phyloP scores from a whole-genome alignment of 345 rosid species.

The Leavenworthia alabamica region DNA sequence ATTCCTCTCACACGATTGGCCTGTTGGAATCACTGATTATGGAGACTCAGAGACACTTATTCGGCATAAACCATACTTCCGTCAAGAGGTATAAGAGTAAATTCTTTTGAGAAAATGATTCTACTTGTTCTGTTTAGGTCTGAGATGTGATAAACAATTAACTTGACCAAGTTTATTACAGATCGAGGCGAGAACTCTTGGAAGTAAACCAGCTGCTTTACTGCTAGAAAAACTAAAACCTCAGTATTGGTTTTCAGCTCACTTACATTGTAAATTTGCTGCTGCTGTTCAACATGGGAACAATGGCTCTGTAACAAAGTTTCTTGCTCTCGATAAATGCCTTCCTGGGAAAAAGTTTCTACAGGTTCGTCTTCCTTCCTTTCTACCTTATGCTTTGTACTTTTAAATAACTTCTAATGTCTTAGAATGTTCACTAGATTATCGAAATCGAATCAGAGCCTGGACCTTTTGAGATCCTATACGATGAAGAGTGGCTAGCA shows the following conservation, averaged over 20 bases:
- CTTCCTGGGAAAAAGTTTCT: slow-evolving; percentile 63
- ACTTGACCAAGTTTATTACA: slow-evolving; percentile 17
- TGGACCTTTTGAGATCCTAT: slow-evolving; percentile 65
- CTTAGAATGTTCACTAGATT: slow-evolving; percentile 39
- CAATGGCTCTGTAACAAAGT: slow-evolving; percentile 65
- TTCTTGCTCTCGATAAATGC: slow-evolving; percentile 91
- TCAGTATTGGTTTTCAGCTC: slow-evolving; percentile 89
- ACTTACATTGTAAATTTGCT: slow-evolving; percentile 83
- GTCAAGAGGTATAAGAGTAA: slow-evolving; percentile 47
- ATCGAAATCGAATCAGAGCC: slow-evolving; percentile 74
- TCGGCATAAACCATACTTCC: slow-evolving; percentile 47
- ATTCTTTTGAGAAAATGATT: background rate
- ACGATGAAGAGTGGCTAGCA: slow-evolving; percentile 89
- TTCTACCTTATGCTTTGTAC: slow-evolving; percentile 1
- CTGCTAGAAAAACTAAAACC: slow-evolving; percentile 76
- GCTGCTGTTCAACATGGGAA: slow-evolving; percentile 80
- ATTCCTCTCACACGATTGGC: slow-evolving; percentile 97
- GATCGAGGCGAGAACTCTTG: slow-evolving; percentile 64
- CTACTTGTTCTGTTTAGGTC: background rate
- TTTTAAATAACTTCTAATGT: slow-evolving; percentile 21
- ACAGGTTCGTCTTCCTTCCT: slow-evolving; percentile 42
- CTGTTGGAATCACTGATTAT: slow-evolving; percentile 77
- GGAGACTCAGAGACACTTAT: slow-evolving; percentile 65
- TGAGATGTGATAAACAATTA: background rate
- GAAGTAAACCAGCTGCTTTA: slow-evolving; percentile 82